Base-by-base conservation (phyloP, 805 yeast genomes). In the Candida anglica region DNA sequence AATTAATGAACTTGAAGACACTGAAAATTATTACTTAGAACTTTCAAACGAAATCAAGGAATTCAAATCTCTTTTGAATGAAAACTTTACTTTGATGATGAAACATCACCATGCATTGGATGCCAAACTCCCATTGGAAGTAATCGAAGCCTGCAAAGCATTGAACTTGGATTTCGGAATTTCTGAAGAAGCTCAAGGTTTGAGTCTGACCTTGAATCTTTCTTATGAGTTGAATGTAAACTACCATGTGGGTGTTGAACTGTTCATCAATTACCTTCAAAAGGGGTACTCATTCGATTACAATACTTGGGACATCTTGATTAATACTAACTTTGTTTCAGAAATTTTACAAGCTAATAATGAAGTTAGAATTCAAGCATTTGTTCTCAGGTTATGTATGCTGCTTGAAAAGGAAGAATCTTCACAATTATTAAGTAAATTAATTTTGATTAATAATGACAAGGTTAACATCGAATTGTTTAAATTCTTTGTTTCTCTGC, bases 1-100 rank as follows among this genome's bases (percentile, higher is more conserved):
- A 33, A 43, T 62, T 15, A 55, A 58, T 34, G 57, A 61, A 39
- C 57, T 66, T 28, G 69, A 66, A 35, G 64, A 63, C 32, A 48
- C 66, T 6, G 67, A 63, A 19, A 57, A 60, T 29, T 60, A 60
- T 38, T 66, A 65, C 43, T 35, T 64, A 31, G 56, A 52, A 24
- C 42, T 62, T 26, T 46, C 48, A 19, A 39, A 42, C 0, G 59
- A 58, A 18, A 38, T 58, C 11, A 19, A 18, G 5, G 37, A 37
- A 4, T 60, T 59, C 36, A 53, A 47, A 32, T 19, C 10, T 3
- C 25, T 26, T 6, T 44, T 56, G 32, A 43, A 38, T 3, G 29
- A 36, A 2, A 43, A 46, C 15, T 55, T 55, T 27, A 21, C 27
- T 4, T 31, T 47, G 27, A 19, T 36, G 15, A 11, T 8, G 4